Evolutionary conservation across 345 rosid species (phyloP).

Genomic region (Luvunga scandens): DNA sequence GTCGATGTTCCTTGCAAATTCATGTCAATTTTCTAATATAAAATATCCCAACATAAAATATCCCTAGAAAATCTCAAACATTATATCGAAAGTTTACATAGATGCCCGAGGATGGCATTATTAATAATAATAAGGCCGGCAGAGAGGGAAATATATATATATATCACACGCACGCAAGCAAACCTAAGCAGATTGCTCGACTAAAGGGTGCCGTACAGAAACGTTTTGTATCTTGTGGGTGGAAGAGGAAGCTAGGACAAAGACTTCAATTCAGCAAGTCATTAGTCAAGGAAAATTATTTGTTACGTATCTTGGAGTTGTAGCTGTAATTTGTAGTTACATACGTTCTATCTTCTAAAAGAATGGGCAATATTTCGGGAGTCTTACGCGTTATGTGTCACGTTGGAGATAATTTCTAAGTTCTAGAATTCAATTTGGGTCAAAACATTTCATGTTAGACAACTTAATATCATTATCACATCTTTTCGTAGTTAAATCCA

Average conservation of each 20-base stretch:
- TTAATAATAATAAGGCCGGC: constrained; percentile 1
- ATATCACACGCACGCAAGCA: not conserved
- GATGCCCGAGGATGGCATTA: not conserved
- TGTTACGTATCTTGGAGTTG: not conserved
- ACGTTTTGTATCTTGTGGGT: not conserved
- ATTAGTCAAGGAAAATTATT: not conserved
- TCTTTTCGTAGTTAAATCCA: not conserved
- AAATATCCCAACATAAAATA: too few relatives aligned
- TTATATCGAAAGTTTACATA: not conserved
- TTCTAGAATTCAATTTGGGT: not conserved
- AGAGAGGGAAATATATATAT: not conserved
- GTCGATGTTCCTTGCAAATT: too few relatives aligned
- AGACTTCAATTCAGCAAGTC: not conserved
- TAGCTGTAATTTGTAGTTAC: not conserved
- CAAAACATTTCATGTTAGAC: not conserved
- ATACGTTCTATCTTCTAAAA: not conserved
- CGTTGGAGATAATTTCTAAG: not conserved
- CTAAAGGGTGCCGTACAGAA: not conserved
- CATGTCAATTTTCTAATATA: too few relatives aligned
- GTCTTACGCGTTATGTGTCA: not conserved
- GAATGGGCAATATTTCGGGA: not conserved
- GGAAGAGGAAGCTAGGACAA: not conserved
- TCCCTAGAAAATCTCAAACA: too few relatives aligned
- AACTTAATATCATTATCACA: not conserved
- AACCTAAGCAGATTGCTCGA: not conserved